Evolutionary conservation across 805 yeast species (phyloP), one percentile per base, ranked within the genome.

Genomic region (Candida michaelii): DNA sequence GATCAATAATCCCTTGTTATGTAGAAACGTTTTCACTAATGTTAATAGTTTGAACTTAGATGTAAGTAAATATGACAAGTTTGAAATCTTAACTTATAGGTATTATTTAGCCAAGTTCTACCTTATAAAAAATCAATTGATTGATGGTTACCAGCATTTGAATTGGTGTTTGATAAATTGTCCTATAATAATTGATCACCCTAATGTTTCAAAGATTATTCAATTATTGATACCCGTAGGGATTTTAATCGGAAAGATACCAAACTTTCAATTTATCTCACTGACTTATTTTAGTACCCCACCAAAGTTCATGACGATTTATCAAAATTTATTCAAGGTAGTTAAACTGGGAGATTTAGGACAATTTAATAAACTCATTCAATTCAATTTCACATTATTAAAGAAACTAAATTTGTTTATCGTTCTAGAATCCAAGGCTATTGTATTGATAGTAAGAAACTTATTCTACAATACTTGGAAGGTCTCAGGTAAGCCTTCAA

Each of bases 21-120:
- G 86, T 58, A 71, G 79, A 27, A 80, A 81, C 50, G 79, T 81
- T 30, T 79, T 80, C 52, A 72, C 82, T 25, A 81, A 80, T 55
- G 74, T 81, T 65, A 77, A 74, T 50, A 76, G 77, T 36, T 67
- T 81, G 14, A 62, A 65, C 17, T 60, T 80, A 30, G 67, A 65
- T 30, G 69, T 71, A 40, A 49, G 48, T 3, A 57, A 63, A n/a
- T 78, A 71, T 30, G 55, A 69, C 3, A 64, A 52, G 31, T 58
- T 69, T 13, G 78, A 77, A 47, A 71, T 76, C 34, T 53, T 79
- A 5, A 75, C 73, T 39, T 81, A 79, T 55, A 58, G 85, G 36
- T 80, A 67, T 52, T 69, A 76, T 36, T 59, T 80, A 34, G 81
- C 81, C 3, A 68, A 78, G 33, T 83, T 71, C 47, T 75, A 79